Base-by-base conservation (phyloP, 2,329 filamentous ascomycete genomes). In the Fusarium mundagurra region DNA sequence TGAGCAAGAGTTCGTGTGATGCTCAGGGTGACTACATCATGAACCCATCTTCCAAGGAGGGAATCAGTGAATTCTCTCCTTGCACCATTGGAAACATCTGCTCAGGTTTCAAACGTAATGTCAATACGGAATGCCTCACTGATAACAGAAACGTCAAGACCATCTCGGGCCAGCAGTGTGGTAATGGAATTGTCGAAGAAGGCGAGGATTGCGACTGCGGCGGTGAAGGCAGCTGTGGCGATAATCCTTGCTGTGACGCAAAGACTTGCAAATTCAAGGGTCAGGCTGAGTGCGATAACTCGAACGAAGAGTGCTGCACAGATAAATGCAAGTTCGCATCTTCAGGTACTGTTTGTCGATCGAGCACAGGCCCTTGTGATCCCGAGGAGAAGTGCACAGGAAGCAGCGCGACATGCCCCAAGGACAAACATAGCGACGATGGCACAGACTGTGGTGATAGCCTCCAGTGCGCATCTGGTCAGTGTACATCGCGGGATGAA, bases 171-270 rank as follows among this genome's bases (percentile, higher is more conserved):
- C 92, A 92, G 76, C 92, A 95, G 80, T 99, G 96, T 83, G 96
- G 96, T 66, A 99, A 99, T 83, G 96, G 96, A 61, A 98, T 99
- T 74, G 96, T 99, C 58, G 96, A 98, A 84, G 86, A 89, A 24
- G 96, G 94, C 72, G 96, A 99, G 83, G 93, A 99, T 61, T 99
- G 96, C 83, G 96, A 99, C 83, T 99, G 96, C 79, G 96, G 96
- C 71, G 96, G 96, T 62, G 84, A 86, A 20, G 83, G 85, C 20
- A 90, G 89, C 44, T 99, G 96, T 81, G 90, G 86, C 31, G 83
- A 87, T 78, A 96, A 98, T 83, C 80, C 82, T 20, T 99, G 96
- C 86, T 99, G 96, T 84, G 88, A 99, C 77, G 84, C 95, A 4
- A 89, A 84, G 7, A 98, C 96, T 1, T 99, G 96, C 89, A 94